Evolutionary conservation across 768 basidiomycete genomes (phyloP).

Genomic region (Termitomyces heimii): DNA sequence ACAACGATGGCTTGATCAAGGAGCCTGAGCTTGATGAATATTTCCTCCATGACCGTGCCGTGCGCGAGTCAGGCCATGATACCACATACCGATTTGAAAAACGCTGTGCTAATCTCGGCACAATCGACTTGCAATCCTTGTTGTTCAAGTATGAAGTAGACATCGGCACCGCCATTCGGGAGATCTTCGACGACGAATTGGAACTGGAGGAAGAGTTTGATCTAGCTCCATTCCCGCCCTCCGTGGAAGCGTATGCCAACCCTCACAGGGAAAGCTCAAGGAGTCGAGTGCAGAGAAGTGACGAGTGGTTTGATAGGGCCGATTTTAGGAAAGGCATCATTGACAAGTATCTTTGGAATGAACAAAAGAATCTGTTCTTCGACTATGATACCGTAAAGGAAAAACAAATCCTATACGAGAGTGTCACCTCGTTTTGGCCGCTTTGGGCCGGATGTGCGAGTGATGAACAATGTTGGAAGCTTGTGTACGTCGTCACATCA

Average conservation of each 20-base stretch:
- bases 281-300: slow-evolving; percentile 60
- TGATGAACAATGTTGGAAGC: slow-evolving; percentile 89
- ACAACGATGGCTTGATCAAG: slow-evolving; percentile 77
- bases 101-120: slow-evolving; percentile 93
- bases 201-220: slow-evolving; percentile 91
- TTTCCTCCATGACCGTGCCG: slow-evolving; percentile 94
- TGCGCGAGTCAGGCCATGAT: slow-evolving; percentile 95
- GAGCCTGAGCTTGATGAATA: slow-evolving; percentile 94
- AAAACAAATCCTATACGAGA: slow-evolving; percentile 92
- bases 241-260: slow-evolving; percentile 61
- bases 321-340: slow-evolving; percentile 79
- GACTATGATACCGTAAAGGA: slow-evolving; percentile 93
- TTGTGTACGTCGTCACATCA: slow-evolving; percentile 61
- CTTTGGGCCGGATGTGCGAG: slow-evolving; percentile 98
- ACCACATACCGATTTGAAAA: slow-evolving; percentile 98
- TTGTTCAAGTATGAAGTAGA: slow-evolving; percentile 99
- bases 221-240: slow-evolving; percentile 88
- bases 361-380: slow-evolving; percentile 89
- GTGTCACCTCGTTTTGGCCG: slow-evolving; percentile 94
- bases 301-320: slow-evolving; percentile 92
- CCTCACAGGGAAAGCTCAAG: slow-evolving; percentile 54
- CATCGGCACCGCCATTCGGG: slow-evolving; percentile 95
- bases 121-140: slow-evolving; percentile 92
- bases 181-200: slow-evolving; percentile 90
- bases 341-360: slow-evolving; percentile 96